Evolutionary conservation across 352 stramenopile species (phyloP).

Genomic region (Phytopythium sindhum): DNA sequence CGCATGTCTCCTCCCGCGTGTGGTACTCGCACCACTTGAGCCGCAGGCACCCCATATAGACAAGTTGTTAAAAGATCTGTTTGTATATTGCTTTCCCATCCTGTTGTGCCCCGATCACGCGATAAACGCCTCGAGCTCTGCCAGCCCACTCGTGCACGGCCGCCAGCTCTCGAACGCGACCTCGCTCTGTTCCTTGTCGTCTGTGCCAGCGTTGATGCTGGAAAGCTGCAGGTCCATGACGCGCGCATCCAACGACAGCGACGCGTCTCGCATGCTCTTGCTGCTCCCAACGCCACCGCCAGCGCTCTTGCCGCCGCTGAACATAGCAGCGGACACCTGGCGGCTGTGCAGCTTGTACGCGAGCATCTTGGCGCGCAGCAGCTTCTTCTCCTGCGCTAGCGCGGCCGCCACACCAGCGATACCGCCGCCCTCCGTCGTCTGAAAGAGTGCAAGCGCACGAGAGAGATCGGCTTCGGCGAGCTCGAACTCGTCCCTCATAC

Average conservation of each 20-base stretch:
- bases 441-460: constrained; percentile 23
- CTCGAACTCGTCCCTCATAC: constrained; percentile 70
- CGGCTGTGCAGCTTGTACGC: constrained; percentile 68
- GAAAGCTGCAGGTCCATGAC: constrained; percentile 29
- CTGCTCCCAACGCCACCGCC: background rate
- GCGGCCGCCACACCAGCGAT: constrained; percentile 5
- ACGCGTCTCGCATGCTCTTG: background rate
- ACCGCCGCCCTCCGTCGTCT: constrained; percentile 5
- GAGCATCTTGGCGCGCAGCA: constrained; percentile 63
- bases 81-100: background rate
- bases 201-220: background rate
- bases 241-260: constrained; percentile 4
- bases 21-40: too few relatives aligned
- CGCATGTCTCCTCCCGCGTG: too few relatives aligned
- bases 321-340: constrained; percentile 76
- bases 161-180: constrained; percentile 39
- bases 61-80: background rate
- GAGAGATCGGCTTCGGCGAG: constrained; percentile 46
- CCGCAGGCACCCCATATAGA: background rate
- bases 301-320: constrained; percentile 23
- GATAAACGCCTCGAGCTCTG: constrained; percentile 29
- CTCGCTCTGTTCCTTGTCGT: constrained; percentile 13
- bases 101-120: background rate
- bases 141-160: constrained; percentile 34
- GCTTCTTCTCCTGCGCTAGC: constrained; percentile 51